A percentile compares a stretch with the other conserved stretches of the same genome.
Conservation (phyloP, 345 rosid species). For the Hirschfeldia incana region DNA sequence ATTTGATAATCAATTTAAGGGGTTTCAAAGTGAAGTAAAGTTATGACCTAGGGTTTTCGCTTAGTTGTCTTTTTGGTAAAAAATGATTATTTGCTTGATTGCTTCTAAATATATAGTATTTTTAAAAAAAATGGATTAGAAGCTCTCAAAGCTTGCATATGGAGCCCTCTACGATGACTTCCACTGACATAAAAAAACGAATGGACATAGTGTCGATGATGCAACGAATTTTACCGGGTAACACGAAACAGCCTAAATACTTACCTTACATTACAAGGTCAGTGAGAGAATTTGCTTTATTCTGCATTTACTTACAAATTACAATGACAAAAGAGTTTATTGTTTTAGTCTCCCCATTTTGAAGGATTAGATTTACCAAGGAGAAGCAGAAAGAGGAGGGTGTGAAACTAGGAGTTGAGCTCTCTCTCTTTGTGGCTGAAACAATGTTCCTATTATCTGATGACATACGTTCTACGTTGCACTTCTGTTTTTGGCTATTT, state of each 20-base stretch:
- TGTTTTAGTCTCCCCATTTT: neutral
- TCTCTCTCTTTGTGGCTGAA: neutral
- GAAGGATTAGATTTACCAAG: neutral
- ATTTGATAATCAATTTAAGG: no score
- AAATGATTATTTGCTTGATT: no score
- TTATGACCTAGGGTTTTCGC: neutral
- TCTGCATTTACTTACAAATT: no score
- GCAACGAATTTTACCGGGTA: no score
- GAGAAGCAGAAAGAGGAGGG: neutral
- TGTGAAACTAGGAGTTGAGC: neutral
- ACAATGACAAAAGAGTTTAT: neutral
- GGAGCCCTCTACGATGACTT: neutral
- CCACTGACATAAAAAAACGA: neutral
- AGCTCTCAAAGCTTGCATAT: neutral
- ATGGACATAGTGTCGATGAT: neutral
- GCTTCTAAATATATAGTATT: no score
- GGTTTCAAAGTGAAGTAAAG: neutral
- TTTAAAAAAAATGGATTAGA: no score
- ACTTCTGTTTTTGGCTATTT: neutral
- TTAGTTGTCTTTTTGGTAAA: neutral
- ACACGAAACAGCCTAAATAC: neutral
- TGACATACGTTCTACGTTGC: neutral
- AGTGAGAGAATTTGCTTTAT: neutral
- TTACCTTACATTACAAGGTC: neutral
- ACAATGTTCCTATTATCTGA: conserved; percentile 13